Evolutionary conservation across 1,139 yeast species (phyloP), one percentile per base, ranked within the genome.

Genomic region (Meyerozyma guilliermondii): DNA sequence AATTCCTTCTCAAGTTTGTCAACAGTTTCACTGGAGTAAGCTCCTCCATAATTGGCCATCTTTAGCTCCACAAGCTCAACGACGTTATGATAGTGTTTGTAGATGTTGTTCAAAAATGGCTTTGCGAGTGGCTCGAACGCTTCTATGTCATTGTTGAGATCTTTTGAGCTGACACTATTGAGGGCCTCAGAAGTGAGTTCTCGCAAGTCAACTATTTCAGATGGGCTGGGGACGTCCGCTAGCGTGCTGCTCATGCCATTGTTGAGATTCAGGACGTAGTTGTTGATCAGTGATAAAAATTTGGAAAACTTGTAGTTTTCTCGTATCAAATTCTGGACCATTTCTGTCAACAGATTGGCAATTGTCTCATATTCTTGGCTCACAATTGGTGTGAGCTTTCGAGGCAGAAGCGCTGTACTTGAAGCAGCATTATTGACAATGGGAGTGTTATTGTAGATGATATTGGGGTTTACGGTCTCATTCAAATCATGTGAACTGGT

Each of bases 261-360:
- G 46, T 65, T 67, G 44, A 65, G 50, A 13, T 49, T 50, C 6
- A 41, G 39, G 39, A 60, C 60, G 48, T 73, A 74, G 1, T 52
- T 49, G 38, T 60, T 65, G 10, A 71, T 46, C 17, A 55, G 54
- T 16, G 61, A 58, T 8, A 70, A 50, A 39, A 74, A 65, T 33
- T 57, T 58, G 1, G 71, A 56, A 39, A 65, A 68, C 46, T 65
- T 62, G 39, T 60, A 62, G 49, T 73, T 74, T 47, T 74, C 77
- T 8, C 55, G 47, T 18, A 72, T 62, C 36, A 74, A 56, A 40
- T 64, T 65, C 39, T 70, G 71, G 10, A 74, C 65, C 7, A 73
- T 56, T 4, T 61, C 63, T 1, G 72, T 64, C 40, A 74, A 51
- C 39, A 71, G 70, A 0, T 62, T 52, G 18, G 72, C 65, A 41